Evolutionary conservation across 805 yeast species (phyloP).

Genomic region (Starmerella asiatica): DNA sequence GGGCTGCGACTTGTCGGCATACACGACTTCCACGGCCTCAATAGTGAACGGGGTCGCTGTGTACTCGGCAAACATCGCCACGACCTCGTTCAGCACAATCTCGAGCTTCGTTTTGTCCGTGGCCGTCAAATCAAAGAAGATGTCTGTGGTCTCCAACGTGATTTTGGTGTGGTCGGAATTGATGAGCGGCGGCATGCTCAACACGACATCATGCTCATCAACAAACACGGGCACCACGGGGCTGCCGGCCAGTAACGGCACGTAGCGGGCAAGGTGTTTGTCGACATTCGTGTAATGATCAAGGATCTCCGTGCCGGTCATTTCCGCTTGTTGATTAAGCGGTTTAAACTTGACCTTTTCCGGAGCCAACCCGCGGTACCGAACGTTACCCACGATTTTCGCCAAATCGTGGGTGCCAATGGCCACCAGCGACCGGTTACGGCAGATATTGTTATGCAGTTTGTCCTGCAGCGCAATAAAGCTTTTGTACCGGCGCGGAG

Average conservation of each 20-base stretch:
- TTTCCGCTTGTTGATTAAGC: constrained; percentile 31
- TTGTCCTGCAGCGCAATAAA: constrained; percentile 94
- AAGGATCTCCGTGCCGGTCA: constrained; percentile 68
- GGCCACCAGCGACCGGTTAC: constrained; percentile 94
- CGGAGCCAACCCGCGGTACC: constrained; percentile 75
- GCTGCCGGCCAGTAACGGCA: constrained; percentile 74
- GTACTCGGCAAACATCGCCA: constrained; percentile 91
- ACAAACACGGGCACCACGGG: constrained; percentile 84
- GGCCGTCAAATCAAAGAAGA: constrained; percentile 88
- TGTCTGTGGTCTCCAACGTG: constrained; percentile 67
- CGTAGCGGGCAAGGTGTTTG: constrained; percentile 75
- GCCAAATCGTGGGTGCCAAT: constrained; percentile 96
- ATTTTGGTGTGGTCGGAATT: constrained; percentile 86
- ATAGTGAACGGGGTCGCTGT: constrained; percentile 67
- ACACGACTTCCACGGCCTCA: constrained; percentile 74
- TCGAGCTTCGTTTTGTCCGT: constrained; percentile 91
- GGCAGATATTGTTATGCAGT: constrained; percentile 85
- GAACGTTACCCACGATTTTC: constrained; percentile 65
- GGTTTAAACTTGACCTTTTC: constrained; percentile 48
- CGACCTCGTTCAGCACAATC: constrained; percentile 78
- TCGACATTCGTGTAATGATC: constrained; percentile 75
- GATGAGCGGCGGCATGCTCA: constrained; percentile 94
- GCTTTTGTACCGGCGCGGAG: constrained; percentile 77
- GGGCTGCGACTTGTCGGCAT: constrained; percentile 53
- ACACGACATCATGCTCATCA: constrained; percentile 61